Evolutionary conservation across 1,284 basidiomycete genomes (phyloP).

Genomic region (Trichosporon sp.): DNA sequence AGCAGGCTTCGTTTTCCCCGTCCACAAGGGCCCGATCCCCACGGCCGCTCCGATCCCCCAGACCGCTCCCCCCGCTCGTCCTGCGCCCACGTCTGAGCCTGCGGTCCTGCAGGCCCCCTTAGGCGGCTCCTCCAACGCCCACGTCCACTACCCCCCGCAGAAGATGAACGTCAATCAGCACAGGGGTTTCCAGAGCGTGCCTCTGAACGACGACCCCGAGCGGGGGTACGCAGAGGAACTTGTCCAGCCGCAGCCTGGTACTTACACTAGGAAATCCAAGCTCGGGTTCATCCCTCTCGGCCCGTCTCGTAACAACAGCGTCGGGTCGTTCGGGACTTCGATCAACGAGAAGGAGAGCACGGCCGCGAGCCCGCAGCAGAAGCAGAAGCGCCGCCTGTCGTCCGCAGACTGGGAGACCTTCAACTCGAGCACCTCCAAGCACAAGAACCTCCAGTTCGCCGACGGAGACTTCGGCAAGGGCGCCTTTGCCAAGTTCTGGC

Average conservation of each 20-base stretch:
- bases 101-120: neutral
- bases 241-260: slow-evolving; percentile 4
- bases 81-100: slow-evolving; percentile 11
- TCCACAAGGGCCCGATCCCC: neutral
- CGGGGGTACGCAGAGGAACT: slow-evolving; percentile 12
- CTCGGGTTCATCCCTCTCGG: slow-evolving; percentile 26
- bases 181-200: slow-evolving; percentile 41
- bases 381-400: slow-evolving; percentile 34
- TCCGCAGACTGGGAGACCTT: slow-evolving; percentile 54
- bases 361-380: slow-evolving; percentile 8
- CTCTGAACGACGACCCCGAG: slow-evolving; percentile 39
- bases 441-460: slow-evolving; percentile 53
- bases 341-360: slow-evolving; percentile 23
- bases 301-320: slow-evolving; percentile 7
- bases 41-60: slow-evolving; percentile 10
- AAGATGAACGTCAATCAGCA: slow-evolving; percentile 25
- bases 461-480: slow-evolving; percentile 55
- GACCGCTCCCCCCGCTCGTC: slow-evolving; percentile 6
- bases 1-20: slow-evolving; percentile 12
- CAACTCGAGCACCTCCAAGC: slow-evolving; percentile 50
- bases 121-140: slow-evolving; percentile 3
- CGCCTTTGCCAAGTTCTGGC: slow-evolving; percentile 60
- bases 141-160: slow-evolving; percentile 49
- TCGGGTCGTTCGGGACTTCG: slow-evolving; percentile 6
- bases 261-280: slow-evolving; percentile 20